A percentile compares a stretch with the other conserved stretches of the same genome.
Evolutionary conservation across 176 grass and related monocot species (phyloP).

Genomic region (Raddia guianensis): DNA sequence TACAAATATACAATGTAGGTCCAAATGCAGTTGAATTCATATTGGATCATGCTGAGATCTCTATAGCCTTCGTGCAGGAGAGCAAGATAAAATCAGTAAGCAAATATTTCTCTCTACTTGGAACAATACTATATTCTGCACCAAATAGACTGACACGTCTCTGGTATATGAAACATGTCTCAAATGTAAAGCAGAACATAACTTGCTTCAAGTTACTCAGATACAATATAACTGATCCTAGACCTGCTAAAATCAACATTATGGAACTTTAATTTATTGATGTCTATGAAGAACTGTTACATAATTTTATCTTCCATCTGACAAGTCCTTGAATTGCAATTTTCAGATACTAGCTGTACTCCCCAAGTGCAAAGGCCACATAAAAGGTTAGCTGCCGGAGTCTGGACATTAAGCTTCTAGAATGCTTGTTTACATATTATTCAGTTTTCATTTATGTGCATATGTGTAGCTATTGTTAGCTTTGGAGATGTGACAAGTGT

Average conservation of each 20-base stretch:
- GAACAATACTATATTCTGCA: not conserved
- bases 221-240: not conserved
- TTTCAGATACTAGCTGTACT: constrained; percentile 42
- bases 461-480: constrained; percentile 73
- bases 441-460: constrained; percentile 20
- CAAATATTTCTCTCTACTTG: constrained; percentile 21
- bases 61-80: constrained; percentile 87
- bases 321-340: not conserved
- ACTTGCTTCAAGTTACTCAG: not conserved
- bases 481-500: constrained; percentile 68
- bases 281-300: not conserved
- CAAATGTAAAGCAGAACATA: not conserved
- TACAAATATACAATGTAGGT: constrained; percentile 49
- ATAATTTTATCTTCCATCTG: constrained; percentile 7
- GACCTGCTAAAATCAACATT: not conserved
- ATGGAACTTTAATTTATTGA: not conserved
- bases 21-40: constrained; percentile 96
- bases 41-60: constrained; percentile 86
- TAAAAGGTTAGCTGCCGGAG: constrained; percentile 44
- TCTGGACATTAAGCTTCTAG: not conserved
- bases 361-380: constrained; percentile 39
- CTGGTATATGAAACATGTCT: not conserved
- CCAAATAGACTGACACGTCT: not conserved
- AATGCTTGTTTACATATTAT: not conserved
- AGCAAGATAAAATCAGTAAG: constrained; percentile 90